Evolutionary conservation across 345 rosid species (phyloP).

Genomic region (Moringa oleifera): DNA sequence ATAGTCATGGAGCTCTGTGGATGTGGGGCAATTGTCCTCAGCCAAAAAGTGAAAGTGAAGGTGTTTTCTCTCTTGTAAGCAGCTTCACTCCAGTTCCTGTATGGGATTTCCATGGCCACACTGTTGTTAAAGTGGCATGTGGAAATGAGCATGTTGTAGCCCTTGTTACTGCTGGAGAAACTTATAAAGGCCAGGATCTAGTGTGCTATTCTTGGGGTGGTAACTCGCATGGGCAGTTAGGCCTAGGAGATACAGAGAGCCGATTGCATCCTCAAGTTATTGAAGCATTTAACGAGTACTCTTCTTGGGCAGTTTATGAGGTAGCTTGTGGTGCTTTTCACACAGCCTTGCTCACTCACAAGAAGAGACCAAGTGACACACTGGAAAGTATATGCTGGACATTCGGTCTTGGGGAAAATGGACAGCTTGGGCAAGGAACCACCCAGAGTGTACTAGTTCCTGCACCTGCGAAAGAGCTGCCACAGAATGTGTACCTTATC

Average conservation of each 20-base stretch:
- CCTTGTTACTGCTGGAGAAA: conserved; percentile 53
- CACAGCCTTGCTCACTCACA: conserved; percentile 69
- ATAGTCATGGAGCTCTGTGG: conserved; percentile 69
- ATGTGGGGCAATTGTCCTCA: conserved; percentile 88
- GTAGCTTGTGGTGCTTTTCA: conserved; percentile 86
- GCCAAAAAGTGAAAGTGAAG: conserved; percentile 27
- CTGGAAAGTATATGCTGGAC: conserved; percentile 72
- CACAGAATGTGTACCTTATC: conserved; percentile 36
- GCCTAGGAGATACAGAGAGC: conserved; percentile 64
- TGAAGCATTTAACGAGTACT: conserved; percentile 44
- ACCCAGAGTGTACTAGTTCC: conserved; percentile 56
- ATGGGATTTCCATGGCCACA: conserved; percentile 57
- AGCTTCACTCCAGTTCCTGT: conserved; percentile 50
- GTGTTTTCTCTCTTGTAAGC: conserved; percentile 42
- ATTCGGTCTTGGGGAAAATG: conserved; percentile 82
- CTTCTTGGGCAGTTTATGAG: conserved; percentile 54
- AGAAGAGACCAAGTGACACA: conserved; percentile 42
- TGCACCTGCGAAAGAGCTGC: conserved; percentile 61
- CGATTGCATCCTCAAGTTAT: conserved; percentile 53
- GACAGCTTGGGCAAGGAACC: conserved; percentile 87
- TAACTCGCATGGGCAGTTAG: conserved; percentile 77
- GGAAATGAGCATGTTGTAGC: conserved; percentile 86
- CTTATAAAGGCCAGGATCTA: conserved; percentile 36
- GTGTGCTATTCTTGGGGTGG: conserved; percentile 80
- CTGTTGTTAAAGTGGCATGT: conserved; percentile 87